These are phyloP conservation scores for Epichloe festucae DNA, from an alignment of 2,329 filamentous ascomycete species.

Conservation along the genomic window DNA sequence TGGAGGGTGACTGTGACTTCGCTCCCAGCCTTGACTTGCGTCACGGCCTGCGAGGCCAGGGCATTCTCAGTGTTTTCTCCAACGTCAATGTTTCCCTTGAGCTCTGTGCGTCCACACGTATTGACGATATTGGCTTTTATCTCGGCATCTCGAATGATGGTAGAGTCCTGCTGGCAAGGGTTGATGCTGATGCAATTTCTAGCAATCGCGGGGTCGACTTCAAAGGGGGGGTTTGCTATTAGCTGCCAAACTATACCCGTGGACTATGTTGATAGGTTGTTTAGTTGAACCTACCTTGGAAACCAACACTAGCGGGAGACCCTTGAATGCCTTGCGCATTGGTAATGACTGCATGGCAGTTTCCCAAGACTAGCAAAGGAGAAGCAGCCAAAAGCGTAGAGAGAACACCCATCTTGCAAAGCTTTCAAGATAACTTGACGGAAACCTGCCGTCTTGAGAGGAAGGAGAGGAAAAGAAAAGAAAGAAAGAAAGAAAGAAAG, in stretches of 20 bases:
- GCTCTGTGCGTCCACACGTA: slow-evolving; percentile 49
- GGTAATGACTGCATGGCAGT: slow-evolving; percentile 32
- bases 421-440: not conserved
- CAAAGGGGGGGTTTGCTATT: not conserved
- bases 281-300: slow-evolving; percentile 25
- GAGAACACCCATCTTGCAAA: not conserved
- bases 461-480: not conserved
- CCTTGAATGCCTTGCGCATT: slow-evolving; percentile 31
- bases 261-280: too few relatives aligned
- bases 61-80: slow-evolving; percentile 41
- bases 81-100: slow-evolving; percentile 49
- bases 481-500: not conserved
- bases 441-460: not conserved
- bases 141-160: slow-evolving; percentile 47
- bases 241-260: not conserved
- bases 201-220: slow-evolving; percentile 40
- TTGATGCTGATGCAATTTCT: slow-evolving; percentile 51
- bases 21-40: slow-evolving; percentile 33
- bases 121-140: slow-evolving; percentile 39
- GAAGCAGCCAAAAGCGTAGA: not conserved
- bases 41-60: slow-evolving; percentile 31
- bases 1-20: slow-evolving; percentile 17
- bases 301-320: slow-evolving; percentile 35
- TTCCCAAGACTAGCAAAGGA: not conserved
- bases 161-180: slow-evolving; percentile 53